These are phyloP conservation scores for Passalora sequoiae DNA, from an alignment of 2,329 filamentous ascomycete species.

Conservation along the genomic window DNA sequence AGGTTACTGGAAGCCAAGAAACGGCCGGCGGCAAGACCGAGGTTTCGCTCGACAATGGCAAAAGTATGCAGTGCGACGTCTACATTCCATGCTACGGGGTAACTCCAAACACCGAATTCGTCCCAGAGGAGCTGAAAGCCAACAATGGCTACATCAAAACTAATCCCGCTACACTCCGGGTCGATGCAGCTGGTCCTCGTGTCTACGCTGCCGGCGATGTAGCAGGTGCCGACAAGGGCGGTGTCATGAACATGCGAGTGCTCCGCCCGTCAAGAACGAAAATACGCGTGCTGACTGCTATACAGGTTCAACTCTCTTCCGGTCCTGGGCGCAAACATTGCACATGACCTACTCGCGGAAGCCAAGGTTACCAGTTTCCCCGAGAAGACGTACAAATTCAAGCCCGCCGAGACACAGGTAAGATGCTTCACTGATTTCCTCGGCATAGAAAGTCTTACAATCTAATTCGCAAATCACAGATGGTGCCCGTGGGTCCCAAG, in stretches of 20 bases:
- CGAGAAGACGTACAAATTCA: slow-evolving; percentile 28
- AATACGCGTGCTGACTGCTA: not conserved
- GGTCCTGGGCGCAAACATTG: slow-evolving; percentile 42
- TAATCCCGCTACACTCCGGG: slow-evolving; percentile 43
- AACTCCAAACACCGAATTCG: slow-evolving; percentile 49
- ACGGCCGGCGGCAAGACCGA: slow-evolving; percentile 40
- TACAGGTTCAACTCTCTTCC: slow-evolving; percentile 33
- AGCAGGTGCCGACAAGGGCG: slow-evolving; percentile 39
- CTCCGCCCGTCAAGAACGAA: not conserved
- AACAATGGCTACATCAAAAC: slow-evolving; percentile 46
- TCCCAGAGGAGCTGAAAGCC: slow-evolving; percentile 44
- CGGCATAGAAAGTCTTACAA: too few species aligned
- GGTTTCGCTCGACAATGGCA: slow-evolving; percentile 44
- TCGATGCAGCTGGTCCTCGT: slow-evolving; percentile 41
- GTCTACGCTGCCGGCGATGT: slow-evolving; percentile 49
- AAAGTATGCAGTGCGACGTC: slow-evolving; percentile 45
- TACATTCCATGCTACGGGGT: slow-evolving; percentile 52
- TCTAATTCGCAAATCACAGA: too few species aligned
- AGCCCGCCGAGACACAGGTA: slow-evolving; percentile 31
- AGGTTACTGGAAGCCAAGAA: slow-evolving; percentile 22
- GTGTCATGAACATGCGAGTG: slow-evolving; percentile 37
- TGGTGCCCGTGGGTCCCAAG: slow-evolving; percentile 24
- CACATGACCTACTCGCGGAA: slow-evolving; percentile 41
- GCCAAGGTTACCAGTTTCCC: slow-evolving; percentile 23
- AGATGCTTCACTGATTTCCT: too few species aligned